Evolutionary conservation across 129 eudicot species (phyloP).

Genomic region (Tagetes patula): DNA sequence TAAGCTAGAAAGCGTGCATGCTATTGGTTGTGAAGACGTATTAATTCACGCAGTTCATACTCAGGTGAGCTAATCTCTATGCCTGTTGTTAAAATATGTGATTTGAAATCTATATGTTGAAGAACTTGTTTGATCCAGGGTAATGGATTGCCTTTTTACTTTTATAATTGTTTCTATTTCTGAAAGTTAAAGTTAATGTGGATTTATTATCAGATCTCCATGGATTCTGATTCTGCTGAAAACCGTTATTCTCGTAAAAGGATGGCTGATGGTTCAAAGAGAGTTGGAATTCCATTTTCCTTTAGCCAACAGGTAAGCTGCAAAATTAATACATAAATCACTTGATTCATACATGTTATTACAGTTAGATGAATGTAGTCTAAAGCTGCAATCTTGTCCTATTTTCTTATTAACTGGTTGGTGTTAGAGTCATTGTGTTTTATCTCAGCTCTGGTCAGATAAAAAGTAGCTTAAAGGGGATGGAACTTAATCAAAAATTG

Average conservation of each 20-base stretch:
- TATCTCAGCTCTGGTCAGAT: background rate
- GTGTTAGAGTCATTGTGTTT: background rate
- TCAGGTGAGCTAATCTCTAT: slow-evolving; percentile 52
- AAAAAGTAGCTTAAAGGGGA: background rate
- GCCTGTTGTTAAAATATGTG: background rate
- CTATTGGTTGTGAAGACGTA: slow-evolving; percentile 58
- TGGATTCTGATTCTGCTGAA: slow-evolving; percentile 38
- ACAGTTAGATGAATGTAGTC: background rate
- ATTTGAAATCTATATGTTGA: background rate
- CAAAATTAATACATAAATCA: background rate
- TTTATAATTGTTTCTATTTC: background rate
- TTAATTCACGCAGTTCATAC: slow-evolving; percentile 58
- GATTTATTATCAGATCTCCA: slow-evolving; percentile 44
- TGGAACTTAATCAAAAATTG: background rate
- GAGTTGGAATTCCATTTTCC: slow-evolving; percentile 66
- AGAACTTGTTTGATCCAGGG: background rate
- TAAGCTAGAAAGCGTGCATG: slow-evolving; percentile 75
- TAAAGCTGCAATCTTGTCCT: background rate
- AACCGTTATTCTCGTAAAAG: slow-evolving; percentile 58
- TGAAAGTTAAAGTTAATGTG: background rate
- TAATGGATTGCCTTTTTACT: background rate
- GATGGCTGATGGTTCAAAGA: slow-evolving; percentile 88
- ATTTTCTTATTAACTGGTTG: background rate
- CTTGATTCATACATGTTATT: background rate
- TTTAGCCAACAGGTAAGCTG: slow-evolving; percentile 61